Conservation (phyloP, 208 protist species). For the Porcisia hertigi region DNA sequence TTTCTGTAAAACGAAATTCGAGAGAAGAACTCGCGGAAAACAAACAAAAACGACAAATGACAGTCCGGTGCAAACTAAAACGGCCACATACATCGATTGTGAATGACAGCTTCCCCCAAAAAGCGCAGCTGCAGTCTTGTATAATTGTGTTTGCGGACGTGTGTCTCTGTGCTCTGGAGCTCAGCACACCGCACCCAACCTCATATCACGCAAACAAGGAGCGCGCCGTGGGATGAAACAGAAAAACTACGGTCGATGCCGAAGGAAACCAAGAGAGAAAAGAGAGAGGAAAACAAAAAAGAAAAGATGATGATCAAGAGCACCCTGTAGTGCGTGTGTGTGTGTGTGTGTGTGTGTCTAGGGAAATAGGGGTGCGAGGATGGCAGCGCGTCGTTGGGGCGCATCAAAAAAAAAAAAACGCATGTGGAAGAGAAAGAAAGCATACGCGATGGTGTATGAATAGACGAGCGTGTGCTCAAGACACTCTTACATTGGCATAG, state of each 20-base stretch:
- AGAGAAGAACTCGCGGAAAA: background rate
- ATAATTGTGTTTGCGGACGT: background rate
- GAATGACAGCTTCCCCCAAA: background rate
- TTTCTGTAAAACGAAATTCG: no score
- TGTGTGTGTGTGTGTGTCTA: conserved; percentile 9
- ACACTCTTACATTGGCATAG: background rate
- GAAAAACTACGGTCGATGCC: no score
- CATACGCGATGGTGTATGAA: background rate
- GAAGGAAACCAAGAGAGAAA: background rate
- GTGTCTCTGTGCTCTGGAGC: no score
- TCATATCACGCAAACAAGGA: no score
- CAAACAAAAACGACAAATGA: background rate
- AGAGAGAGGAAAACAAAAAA: background rate
- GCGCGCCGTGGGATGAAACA: no score
- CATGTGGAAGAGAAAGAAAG: background rate
- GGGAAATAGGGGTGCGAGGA: background rate
- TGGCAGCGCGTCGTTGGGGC: background rate
- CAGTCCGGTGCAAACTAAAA: background rate
- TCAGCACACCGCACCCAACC: no score
- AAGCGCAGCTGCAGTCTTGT: background rate
- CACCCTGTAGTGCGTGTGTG: background rate
- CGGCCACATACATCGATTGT: background rate
- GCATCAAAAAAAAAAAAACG: background rate
- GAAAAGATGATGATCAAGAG: background rate
- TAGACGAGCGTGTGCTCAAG: background rate